Conservation (phyloP, 306 rosid species). For the Gynostemma pentaphyllum region DNA sequence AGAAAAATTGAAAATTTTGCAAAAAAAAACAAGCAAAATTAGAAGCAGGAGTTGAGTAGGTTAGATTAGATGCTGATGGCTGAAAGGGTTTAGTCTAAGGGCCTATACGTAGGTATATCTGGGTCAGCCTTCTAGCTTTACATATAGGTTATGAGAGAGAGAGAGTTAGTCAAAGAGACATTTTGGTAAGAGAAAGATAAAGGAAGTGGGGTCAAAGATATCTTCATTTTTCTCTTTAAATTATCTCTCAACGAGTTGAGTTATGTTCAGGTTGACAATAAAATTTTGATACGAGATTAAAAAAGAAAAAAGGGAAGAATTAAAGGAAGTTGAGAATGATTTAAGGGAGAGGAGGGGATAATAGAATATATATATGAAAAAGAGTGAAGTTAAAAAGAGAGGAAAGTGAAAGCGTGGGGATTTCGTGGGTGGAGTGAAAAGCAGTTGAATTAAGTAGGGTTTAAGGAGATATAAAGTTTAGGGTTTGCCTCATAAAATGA, state of each 20-base stretch:
- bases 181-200: background rate
- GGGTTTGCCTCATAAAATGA: background rate
- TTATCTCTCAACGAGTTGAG: too few species aligned
- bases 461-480: background rate
- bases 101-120: constrained; percentile 2
- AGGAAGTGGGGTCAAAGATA: background rate
- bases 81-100: background rate
- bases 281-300: background rate
- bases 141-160: background rate
- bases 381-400: background rate
- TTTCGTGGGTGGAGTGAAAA: background rate
- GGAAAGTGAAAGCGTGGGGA: constrained; percentile 5
- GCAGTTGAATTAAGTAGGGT: background rate
- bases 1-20: background rate
- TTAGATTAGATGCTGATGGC: background rate
- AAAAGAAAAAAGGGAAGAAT: background rate
- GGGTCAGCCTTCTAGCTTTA: background rate
- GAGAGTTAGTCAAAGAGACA: background rate
- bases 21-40: too few species aligned
- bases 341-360: background rate
- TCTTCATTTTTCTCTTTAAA: too few species aligned
- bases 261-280: too few species aligned
- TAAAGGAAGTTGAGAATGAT: background rate
- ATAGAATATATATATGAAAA: too few species aligned
- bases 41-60: background rate